These are phyloP conservation scores for Penicillium bialowiezense DNA, from an alignment of 495 filamentous ascomycete genomes.

Conservation along the genomic window DNA sequence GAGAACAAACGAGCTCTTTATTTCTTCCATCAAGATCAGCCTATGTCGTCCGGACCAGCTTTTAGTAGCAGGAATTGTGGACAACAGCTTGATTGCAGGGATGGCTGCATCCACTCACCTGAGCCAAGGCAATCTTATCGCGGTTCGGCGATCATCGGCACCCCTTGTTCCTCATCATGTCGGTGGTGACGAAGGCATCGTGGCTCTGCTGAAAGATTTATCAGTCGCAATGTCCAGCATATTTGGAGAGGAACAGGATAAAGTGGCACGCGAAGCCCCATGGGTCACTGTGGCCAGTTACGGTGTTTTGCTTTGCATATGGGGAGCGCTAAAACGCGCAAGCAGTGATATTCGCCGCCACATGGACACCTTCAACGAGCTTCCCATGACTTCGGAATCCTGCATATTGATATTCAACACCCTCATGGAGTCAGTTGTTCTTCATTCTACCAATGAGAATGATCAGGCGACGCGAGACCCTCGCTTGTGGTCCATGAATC, in stretches of 20 bases:
- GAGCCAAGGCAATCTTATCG: conserved; percentile 7
- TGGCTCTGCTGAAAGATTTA: conserved; percentile 8
- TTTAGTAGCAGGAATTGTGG: conserved; percentile 14
- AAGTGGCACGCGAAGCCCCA: conserved; percentile 7
- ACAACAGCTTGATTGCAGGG: conserved; percentile 13
- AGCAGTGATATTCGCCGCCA: conserved; percentile 5
- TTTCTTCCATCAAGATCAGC: conserved; percentile 10
- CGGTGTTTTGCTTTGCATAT: conserved; percentile 5
- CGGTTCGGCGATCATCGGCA: conserved; percentile 8
- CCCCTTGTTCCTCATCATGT: conserved; percentile 5
- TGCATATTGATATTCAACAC: conserved; percentile 13
- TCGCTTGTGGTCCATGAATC: conserved; percentile 9
- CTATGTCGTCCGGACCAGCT: conserved; percentile 11
- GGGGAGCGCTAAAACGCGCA: conserved; percentile 5
- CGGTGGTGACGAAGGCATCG: conserved; percentile 7
- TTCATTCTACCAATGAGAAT: conserved; percentile 1
- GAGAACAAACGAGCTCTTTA: conserved; percentile 11
- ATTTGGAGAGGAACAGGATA: conserved; percentile 5
- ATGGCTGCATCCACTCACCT: conserved; percentile 13
- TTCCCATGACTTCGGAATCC: conserved; percentile 7
- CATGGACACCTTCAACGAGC: conserved; percentile 9
- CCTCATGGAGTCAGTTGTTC: conserved; percentile 6
- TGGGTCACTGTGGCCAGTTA: conserved; percentile 10
- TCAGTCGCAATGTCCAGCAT: conserved; percentile 4
- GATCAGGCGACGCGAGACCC: conserved; percentile 2